Base-by-base conservation (phyloP, 352 stramenopile species). In the Plasmopara viticola region DNA sequence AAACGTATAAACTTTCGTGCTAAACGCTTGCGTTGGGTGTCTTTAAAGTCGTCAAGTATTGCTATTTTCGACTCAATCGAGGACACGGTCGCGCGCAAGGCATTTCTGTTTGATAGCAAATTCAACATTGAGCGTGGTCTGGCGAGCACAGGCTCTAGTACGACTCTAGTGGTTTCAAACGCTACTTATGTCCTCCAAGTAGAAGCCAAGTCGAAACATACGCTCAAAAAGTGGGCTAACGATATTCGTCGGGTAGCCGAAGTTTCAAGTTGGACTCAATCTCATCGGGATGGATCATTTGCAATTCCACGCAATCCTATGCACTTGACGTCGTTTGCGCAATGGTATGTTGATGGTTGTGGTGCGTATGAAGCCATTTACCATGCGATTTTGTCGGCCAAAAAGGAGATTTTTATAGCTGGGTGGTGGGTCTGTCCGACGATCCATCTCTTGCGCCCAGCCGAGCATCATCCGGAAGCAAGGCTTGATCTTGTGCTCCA, bases 361-460 rank as follows among this genome's bases (percentile, higher is more conserved):
- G 70, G 75, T 42, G 69, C 84, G 2, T 94, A 87, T 44, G 71
- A 72, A 41, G 70, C 85, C 31, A 91, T 96, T 9, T 86, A 82
- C 48, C 63, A 86, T 20, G 74, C 53, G 5, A 68, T 97, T 4
- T 45, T 60, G 12, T 58, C 56, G 1, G 87, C 88, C 5, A 79
- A 56, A 41, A 90, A 86, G 53, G 74, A 95, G 61, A 95, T 97
- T 49, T 96, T 94, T 50, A 94, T 97, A 44, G 82, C 84, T 9
- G 87, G 82, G 4, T 97, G 88, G 88, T 95, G 88, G 82, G 81
- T 95, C 15, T 89, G 79, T 44, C 85, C 86, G 5, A 87, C 70
- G 6, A 87, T 94, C n/a, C 74, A 90, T 54, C 59, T 97, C 31
- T 52, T 81, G 14, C 86, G 88, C 12, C 80, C 80, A 6, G 71